Base-by-base conservation (phyloP, 2,329 filamentous ascomycete genomes). In the Ascochyta clinopodiicola region DNA sequence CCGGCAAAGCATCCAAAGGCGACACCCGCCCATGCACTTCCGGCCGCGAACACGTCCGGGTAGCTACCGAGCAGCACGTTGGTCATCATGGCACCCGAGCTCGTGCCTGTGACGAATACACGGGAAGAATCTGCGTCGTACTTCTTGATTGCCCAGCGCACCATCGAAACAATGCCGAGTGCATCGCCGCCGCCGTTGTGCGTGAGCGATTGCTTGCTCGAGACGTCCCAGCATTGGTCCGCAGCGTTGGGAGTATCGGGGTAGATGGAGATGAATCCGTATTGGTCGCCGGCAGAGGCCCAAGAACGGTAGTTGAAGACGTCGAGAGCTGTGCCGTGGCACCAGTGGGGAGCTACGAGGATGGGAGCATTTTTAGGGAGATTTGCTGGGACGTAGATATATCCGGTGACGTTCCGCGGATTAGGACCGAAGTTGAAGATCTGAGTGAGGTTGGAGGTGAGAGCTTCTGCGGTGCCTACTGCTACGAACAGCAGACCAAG, bases 51-150 rank as follows among this genome's bases (percentile, higher is more conserved):
- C 1, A 74, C 61, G 38, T 74, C 71, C 1, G 71, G 71, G 44
- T 74, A 74, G 34, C 64, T 67, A 1, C 71, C 71, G 3, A 73
- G 40, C 2, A 74, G 61, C 1, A 73, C 70, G 24, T 72, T 70
- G 2, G 71, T 73, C 71, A 74, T 73, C 71, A 74, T 74, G 0
- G 71, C 71, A 5, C 71, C 71, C 5, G 69, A 73, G 39, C 69
- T 73, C 2, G 70, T 74, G 8, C 71, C 71, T 0, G 66, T 68
- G 4, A 73, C 71, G 35, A 74, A 74, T 1, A 74, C 69, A 7
- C 71, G 64, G 25, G 67, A 60, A 27, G 61, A 59, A 39, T 74
- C 70, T 4, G 57, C 70, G 2, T 54, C 38, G 32, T 73, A 73
- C 40, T 71, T 68, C 25, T 69, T 46, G 12, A 73, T 46, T 7